Evolutionary conservation across 495 filamentous ascomycete species (phyloP).

Genomic region (Cercophora samala): DNA sequence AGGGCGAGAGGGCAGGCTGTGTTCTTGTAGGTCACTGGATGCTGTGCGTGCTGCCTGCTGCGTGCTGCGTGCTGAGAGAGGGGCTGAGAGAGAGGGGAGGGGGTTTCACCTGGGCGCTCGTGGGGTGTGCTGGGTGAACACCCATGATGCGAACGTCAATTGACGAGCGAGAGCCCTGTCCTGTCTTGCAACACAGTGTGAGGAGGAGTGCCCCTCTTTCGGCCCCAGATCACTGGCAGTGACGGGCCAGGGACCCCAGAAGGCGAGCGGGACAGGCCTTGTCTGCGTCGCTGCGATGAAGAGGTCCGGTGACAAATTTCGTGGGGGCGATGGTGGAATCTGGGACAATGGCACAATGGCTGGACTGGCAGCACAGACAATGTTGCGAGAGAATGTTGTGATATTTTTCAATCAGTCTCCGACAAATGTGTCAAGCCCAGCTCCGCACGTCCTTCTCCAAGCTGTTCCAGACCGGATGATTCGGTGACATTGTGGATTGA

Average conservation of each 20-base stretch:
- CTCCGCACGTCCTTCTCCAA: neutral
- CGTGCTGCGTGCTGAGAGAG: too few relatives aligned
- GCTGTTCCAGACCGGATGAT: neutral
- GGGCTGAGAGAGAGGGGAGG: slow-evolving; percentile 18
- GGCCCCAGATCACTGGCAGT: neutral
- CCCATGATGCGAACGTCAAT: slow-evolving; percentile 3
- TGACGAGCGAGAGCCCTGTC: slow-evolving; percentile 7
- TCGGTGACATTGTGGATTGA: slow-evolving; percentile 4
- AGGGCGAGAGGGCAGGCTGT: neutral
- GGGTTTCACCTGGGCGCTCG: neutral
- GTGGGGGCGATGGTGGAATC: slow-evolving; percentile 21
- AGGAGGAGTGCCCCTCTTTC: neutral
- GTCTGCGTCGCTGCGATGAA: slow-evolving; percentile 8
- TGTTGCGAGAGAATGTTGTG: slow-evolving; percentile 36
- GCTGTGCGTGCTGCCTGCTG: too few relatives aligned
- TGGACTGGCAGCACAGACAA: slow-evolving; percentile 9
- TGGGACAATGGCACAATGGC: slow-evolving; percentile 6
- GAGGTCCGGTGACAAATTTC: slow-evolving; percentile 21
- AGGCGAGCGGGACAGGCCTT: slow-evolving; percentile 12
- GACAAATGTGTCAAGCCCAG: neutral
- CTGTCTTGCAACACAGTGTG: neutral
- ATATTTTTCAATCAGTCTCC: slow-evolving; percentile 22
- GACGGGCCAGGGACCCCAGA: neutral
- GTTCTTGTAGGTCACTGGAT: slow-evolving; percentile 8
- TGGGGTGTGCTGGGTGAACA: neutral